Percentiles rank a stretch among this genome's conserved stretches.
These are phyloP conservation scores for Fallopia convolvulus DNA, from an alignment of 148 eudicot species.

Conservation along the genomic window DNA sequence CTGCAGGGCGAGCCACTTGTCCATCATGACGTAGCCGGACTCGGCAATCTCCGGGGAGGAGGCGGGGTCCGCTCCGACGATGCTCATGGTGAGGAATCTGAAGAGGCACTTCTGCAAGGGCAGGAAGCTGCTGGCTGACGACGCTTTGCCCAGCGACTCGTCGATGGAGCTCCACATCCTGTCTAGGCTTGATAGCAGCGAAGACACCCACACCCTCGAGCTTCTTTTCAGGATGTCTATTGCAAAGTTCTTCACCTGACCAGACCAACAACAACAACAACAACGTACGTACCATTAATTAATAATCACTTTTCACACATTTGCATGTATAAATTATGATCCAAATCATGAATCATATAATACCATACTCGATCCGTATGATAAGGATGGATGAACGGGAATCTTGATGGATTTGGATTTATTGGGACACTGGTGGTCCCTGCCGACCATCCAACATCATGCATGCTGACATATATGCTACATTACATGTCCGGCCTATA, in stretches of 20 bases:
- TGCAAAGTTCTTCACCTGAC: constrained; percentile 54
- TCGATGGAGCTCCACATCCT: constrained; percentile 70
- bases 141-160: constrained; percentile 30
- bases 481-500: no score
- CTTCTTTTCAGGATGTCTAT: constrained; percentile 65
- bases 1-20: constrained; percentile 73
- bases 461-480: no score
- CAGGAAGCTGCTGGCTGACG: constrained; percentile 19
- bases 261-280: no score
- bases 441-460: no score
- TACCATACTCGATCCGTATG: no score
- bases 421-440: no score
- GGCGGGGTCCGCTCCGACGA: constrained; percentile 54
- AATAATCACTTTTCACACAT: no score
- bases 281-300: no score
- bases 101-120: constrained; percentile 67
- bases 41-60: constrained; percentile 42
- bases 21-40: constrained; percentile 41
- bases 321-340: no score
- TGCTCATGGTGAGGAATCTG: constrained; percentile 43
- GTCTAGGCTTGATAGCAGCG: constrained; percentile 51
- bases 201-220: constrained; percentile 55
- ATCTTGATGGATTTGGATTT: no score
- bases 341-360: no score
- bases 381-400: no score